Base-by-base conservation (phyloP, 2,329 filamentous ascomycete genomes). In the Sporothrix schenckii region DNA sequence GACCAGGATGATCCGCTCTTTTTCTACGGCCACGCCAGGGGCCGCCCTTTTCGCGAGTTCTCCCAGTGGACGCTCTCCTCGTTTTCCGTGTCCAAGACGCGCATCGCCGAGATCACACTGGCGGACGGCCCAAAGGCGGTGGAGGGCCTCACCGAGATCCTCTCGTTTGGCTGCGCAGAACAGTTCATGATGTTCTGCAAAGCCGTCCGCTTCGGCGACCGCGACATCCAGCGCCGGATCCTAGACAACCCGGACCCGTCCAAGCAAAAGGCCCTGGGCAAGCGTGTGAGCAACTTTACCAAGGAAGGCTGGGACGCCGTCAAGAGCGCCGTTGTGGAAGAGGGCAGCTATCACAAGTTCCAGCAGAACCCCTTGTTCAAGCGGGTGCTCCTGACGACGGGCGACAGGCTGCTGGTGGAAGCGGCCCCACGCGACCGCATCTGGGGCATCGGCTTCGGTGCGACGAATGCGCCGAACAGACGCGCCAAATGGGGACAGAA, bases 391-490 rank as follows among this genome's bases (percentile, higher is more conserved):
- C 77, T 91, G 56, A 81, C 76, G 9, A 91, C 90, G 1, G 87
- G 85, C 0, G 83, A 87, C 5, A 80, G 84, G 60, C 85, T 89
- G 77, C 75, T 92, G 27, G 87, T 91, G 2, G 89, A 90, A 79
- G 87, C 87, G 44, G 84, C 84, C 71, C 86, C 88, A 13, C 81
- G 77, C 71, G 89, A 92, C 79, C 76, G 81, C 5, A 84, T 91
- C 69, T 92, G 89, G 90, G 89, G 89, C 1, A 80, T 92, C 60
- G 89, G 90, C 6, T 90, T 87, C 74, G 79, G 75, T 2, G 85
- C 83, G 9, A 80, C 78, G 21, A 79, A 83, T 75, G 88, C 88
- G 2, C 81, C 79, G 69, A 72, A 34, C 1, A 82, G 83, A 66
- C 81, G 83, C 63, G 76, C 79, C 21, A 74, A 77, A 3, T 92